These are phyloP conservation scores for Ganoderma resinaceum DNA, from an alignment of 1,284 basidiomycete species.

Conservation along the genomic window DNA sequence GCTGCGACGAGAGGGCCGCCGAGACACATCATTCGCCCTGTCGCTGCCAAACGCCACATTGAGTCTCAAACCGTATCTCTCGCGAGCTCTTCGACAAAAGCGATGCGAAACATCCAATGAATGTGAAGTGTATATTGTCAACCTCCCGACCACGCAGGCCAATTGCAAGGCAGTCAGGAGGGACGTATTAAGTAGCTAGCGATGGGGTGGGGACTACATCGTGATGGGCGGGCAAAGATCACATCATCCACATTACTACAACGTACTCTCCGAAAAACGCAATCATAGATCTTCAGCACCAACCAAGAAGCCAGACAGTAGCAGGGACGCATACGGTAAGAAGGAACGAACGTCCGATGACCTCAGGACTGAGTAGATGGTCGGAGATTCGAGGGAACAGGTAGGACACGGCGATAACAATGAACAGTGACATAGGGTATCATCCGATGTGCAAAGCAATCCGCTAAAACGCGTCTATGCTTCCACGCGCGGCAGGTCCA, in stretches of 20 bases:
- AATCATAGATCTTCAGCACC: conserved; percentile 16
- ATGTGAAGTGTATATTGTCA: conserved; percentile 17
- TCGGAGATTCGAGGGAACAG: conserved; percentile 3
- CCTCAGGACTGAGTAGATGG: conserved; percentile 1
- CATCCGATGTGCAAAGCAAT: conserved; percentile 25
- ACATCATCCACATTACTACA: conserved; percentile 14
- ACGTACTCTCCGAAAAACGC: neutral
- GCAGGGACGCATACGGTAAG: conserved; percentile 28
- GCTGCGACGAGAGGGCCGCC: neutral
- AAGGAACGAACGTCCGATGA: conserved; percentile 11
- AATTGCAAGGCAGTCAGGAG: neutral
- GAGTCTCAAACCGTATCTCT: neutral
- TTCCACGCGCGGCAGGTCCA: conserved; percentile 11
- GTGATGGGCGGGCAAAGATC: conserved; percentile 13
- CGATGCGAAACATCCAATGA: conserved; percentile 12
- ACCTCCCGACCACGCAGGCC: conserved; percentile 8
- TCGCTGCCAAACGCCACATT: conserved; percentile 10
- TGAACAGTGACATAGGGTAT: conserved; percentile 23
- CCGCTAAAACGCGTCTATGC: conserved; percentile 24
- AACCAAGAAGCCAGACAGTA: conserved; percentile 3
- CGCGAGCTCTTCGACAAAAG: neutral
- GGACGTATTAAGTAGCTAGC: conserved; percentile 7
- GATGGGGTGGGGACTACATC: conserved; percentile 19
- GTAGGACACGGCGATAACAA: neutral
- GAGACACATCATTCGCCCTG: neutral